Percentiles rank a stretch among this genome's conserved stretches.
Evolutionary conservation across 352 stramenopile genomes (phyloP).

Genomic region (Phytophthora sp.): DNA sequence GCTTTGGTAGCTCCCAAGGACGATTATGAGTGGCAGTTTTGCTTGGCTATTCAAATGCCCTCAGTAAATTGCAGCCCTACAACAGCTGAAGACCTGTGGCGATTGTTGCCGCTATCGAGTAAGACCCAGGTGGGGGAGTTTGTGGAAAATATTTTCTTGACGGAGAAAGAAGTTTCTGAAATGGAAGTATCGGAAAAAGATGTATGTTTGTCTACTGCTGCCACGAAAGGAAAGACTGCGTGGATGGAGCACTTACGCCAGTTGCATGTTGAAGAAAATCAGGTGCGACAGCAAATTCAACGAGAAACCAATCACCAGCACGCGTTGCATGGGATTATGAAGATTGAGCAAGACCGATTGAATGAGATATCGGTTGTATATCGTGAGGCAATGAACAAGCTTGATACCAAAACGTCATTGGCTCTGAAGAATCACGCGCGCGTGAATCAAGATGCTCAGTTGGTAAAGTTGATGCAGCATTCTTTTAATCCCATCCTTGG

Average conservation of each 20-base stretch:
- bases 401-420: slow-evolving; percentile 49
- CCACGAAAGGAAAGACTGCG: slow-evolving; percentile 28
- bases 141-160: slow-evolving; percentile 58
- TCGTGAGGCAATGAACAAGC: slow-evolving; percentile 54
- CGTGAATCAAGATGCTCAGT: slow-evolving; percentile 60
- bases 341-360: slow-evolving; percentile 74
- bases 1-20: slow-evolving; percentile 20
- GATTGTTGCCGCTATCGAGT: slow-evolving; percentile 59
- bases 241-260: slow-evolving; percentile 62
- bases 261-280: slow-evolving; percentile 60
- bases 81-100: slow-evolving; percentile 43
- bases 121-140: slow-evolving; percentile 57
- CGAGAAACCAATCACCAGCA: slow-evolving; percentile 59
- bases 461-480: slow-evolving; percentile 74
- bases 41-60: slow-evolving; percentile 42
- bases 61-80: slow-evolving; percentile 4
- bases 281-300: slow-evolving; percentile 60
- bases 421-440: slow-evolving; percentile 63
- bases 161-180: slow-evolving; percentile 57
- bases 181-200: slow-evolving; percentile 75
- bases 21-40: slow-evolving; percentile 55
- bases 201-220: slow-evolving; percentile 48
- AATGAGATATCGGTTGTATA: slow-evolving; percentile 64
- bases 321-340: slow-evolving; percentile 71
- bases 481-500: slow-evolving; percentile 74